Conservation (phyloP, 257 asterid species). For the Rubia yunnanensis region DNA sequence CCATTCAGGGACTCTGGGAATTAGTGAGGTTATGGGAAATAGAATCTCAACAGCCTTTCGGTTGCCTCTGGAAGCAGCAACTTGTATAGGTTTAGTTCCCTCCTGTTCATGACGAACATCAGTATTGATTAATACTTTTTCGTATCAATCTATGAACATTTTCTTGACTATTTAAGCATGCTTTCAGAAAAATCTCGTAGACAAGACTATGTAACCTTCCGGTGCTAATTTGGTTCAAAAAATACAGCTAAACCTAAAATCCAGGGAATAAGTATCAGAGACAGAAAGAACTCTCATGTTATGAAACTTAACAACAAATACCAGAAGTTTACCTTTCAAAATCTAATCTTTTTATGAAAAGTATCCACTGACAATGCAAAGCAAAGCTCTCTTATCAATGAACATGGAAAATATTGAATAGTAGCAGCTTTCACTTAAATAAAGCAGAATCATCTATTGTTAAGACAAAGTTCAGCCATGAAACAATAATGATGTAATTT, state of each 20-base stretch:
- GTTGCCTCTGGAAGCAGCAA: constrained; percentile 69
- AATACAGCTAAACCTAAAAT: not conserved
- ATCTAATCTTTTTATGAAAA: not conserved
- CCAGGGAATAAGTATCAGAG: not conserved
- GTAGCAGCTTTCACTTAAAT: not conserved
- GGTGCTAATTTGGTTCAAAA: not conserved
- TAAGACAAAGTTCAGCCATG: not conserved
- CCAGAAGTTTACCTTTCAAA: not conserved
- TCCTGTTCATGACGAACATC: constrained; percentile 43
- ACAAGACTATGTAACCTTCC: not conserved
- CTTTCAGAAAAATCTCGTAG: not conserved
- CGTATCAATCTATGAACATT: not conserved
- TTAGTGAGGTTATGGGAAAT: constrained; percentile 47
- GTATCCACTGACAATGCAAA: not conserved
- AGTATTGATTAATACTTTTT: not conserved
- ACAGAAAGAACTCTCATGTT: not conserved
- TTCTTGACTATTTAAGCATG: not conserved
- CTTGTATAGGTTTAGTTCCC: constrained; percentile 67
- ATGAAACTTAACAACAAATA: not conserved
- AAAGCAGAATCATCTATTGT: not conserved
- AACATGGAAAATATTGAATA: not conserved
- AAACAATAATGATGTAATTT: not conserved
- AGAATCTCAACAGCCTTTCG: constrained; percentile 67
- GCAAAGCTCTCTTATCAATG: not conserved
- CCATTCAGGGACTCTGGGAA: constrained; percentile 51